phyloP scores from a whole-genome alignment of 371 early-diverging fungal genomes.

The Syncephalis plumigaleata region DNA sequence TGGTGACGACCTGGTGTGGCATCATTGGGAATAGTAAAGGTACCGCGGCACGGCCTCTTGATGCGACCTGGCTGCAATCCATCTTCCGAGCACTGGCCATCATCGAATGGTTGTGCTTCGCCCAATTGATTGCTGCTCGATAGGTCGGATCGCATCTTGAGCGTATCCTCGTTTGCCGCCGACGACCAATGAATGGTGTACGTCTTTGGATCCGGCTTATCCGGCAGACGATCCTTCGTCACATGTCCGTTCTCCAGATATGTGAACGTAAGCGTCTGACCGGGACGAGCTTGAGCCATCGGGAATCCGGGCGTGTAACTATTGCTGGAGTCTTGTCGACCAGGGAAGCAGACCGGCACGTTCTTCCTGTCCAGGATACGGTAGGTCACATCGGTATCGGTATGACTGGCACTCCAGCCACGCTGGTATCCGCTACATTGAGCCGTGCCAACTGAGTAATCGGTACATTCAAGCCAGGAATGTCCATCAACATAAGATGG shows the following conservation, averaged over 20 bases:
- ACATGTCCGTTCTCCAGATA: conserved; percentile 18
- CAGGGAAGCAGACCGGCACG: conserved; percentile 12
- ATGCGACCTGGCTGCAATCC: background rate
- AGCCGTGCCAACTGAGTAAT: background rate
- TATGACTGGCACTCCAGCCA: conserved; percentile 3
- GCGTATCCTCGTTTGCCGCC: conserved; percentile 2
- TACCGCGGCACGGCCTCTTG: conserved; percentile 10
- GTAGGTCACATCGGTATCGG: conserved; percentile 8
- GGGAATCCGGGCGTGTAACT: conserved; percentile 12
- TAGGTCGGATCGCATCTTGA: conserved; percentile 9
- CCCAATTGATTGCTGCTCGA: conserved; percentile 7
- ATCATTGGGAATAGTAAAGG: conserved; percentile 7
- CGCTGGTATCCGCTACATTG: conserved; percentile 1
- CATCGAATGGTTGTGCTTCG: conserved; percentile 1
- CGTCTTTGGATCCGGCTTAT: conserved; percentile 2
- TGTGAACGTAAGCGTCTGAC: conserved; percentile 9
- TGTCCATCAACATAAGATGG: background rate
- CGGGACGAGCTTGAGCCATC: conserved; percentile 7
- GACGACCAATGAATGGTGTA: conserved; percentile 8
- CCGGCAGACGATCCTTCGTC: conserved; percentile 8
- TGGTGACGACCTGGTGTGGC: conserved; percentile 14
- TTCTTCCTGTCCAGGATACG: conserved; percentile 11
- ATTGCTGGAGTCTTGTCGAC: conserved; percentile 10
- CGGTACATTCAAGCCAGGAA: conserved; percentile 6
- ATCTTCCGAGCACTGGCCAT: conserved; percentile 5